phyloP scores from a whole-genome alignment of 1,284 basidiomycete species.

The Sporisorium reilianum region DNA sequence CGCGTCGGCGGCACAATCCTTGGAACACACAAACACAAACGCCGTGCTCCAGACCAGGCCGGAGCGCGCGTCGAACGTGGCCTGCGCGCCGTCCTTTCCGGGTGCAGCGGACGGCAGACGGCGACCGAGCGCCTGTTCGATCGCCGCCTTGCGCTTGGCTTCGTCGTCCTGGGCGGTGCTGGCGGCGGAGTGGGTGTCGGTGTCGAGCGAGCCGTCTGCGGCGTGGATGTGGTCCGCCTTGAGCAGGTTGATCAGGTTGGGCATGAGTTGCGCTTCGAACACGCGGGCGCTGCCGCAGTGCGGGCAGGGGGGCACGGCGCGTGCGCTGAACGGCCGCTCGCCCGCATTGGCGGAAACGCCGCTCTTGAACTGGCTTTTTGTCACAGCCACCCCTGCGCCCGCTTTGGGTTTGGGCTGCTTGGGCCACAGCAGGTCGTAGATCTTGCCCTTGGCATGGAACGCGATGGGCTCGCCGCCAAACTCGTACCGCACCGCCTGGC shows the following conservation, averaged over 20 bases:
- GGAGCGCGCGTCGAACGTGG: slow-evolving; percentile 30
- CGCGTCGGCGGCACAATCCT: slow-evolving; percentile 56
- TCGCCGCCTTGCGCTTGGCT: slow-evolving; percentile 44
- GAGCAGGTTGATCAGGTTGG: slow-evolving; percentile 65
- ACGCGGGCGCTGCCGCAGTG: slow-evolving; percentile 56
- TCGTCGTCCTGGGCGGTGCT: slow-evolving; percentile 17
- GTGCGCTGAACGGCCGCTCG: slow-evolving; percentile 9
- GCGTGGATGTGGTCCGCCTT: slow-evolving; percentile 38
- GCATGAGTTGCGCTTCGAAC: slow-evolving; percentile 69
- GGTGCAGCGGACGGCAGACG: slow-evolving; percentile 11
- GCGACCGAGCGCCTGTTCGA: slow-evolving; percentile 61
- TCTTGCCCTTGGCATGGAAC: slow-evolving; percentile 53
- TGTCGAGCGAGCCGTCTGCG: slow-evolving; percentile 23
- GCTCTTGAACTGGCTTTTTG: slow-evolving; percentile 28
- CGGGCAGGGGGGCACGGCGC: slow-evolving; percentile 53
- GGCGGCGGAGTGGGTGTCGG: not conserved
- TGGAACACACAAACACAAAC: slow-evolving; percentile 62
- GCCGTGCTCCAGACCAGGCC: slow-evolving; percentile 66
- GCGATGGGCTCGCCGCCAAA: slow-evolving; percentile 62
- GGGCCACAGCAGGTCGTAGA: slow-evolving; percentile 62
- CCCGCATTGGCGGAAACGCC: not conserved
- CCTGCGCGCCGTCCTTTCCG: slow-evolving; percentile 3
- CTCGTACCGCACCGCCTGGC: slow-evolving; percentile 67
- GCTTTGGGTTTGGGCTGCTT: slow-evolving; percentile 10
- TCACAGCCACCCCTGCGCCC: slow-evolving; percentile 24